Evolutionary conservation across 2,329 filamentous ascomycete species (phyloP), one percentile per base, ranked within the genome.

Genomic region (Sporothrix curviconia): DNA sequence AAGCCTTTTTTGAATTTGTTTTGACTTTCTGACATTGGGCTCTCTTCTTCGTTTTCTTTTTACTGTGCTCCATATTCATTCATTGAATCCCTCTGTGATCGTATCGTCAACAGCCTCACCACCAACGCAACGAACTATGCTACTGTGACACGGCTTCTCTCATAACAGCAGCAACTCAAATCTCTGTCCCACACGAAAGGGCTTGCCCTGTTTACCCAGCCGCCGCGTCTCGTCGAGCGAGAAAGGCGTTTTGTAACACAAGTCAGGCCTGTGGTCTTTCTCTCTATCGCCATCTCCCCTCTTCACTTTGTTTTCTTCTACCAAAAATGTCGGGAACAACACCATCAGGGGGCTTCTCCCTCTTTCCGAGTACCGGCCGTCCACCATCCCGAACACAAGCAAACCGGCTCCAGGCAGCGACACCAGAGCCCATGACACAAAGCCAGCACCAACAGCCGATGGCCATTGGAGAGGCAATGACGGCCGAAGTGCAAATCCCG

Each of bases 321-420:
- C 17, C 25, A 53, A 60, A 22, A 58, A 77, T 77, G 75, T 71
- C 74, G 32, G 65, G 72, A 51, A 65, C 67, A 51, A 65, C 65
- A 44, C 71, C 70, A 57, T 67, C 73, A 22, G 77, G 75, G 66
- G 76, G 77, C 59, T 81, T 83, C 68, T 83, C 80, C 59, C 75
- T 83, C 60, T 83, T 83, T 64, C 80, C 80, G 28, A 82, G 73
- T 62, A 74, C 78, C 22, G 76, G 68, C 62, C 72, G 73, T 59
- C 71, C 75, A 19, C 72, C 74, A 52, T 72, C 74, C 24, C 69
- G 76, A 61, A 77, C 71, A 60, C 74, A 76, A 50, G 71, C 71
- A 1, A 69, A 74, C n/a, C 69, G 69, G 28, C 63, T 66, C 55
- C 47, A 54, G 11, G 19, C 49, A 52, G n/a, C 50, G 34, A 36